Conservation (phyloP, 805 yeast genomes). For the Kurtzmaniella cleridarum region DNA sequence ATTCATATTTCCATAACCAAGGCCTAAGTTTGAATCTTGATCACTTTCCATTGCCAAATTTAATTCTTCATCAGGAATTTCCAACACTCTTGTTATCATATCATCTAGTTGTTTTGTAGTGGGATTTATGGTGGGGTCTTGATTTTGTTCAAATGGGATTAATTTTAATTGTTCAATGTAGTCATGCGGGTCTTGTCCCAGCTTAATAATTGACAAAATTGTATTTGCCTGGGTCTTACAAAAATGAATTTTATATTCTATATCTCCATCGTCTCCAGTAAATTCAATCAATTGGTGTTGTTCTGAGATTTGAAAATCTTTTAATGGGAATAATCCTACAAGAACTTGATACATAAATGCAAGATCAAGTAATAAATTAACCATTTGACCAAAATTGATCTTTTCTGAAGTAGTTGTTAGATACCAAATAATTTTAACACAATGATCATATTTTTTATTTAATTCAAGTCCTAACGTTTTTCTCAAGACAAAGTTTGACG, state of each 20-base stretch:
- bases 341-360: conserved; percentile 2
- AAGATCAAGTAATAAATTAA: conserved; percentile 1
- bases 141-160: conserved; percentile 10
- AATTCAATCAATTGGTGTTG: background rate
- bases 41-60: background rate
- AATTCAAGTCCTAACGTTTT: background rate
- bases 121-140: conserved; percentile 12
- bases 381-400: conserved; percentile 2
- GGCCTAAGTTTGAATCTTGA: background rate
- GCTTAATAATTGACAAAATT: conserved; percentile 3
- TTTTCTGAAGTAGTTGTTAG: background rate
- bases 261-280: background rate
- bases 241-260: conserved; percentile 3
- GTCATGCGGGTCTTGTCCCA: conserved; percentile 2
- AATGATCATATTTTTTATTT: conserved; percentile 1
- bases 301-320: background rate
- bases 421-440: background rate
- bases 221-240: conserved; percentile 3
- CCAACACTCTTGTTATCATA: conserved; percentile 4
- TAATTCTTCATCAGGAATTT: conserved; percentile 11
- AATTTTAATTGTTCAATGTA: conserved; percentile 9
- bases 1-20: conserved; percentile 1
- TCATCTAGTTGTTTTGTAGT: conserved; percentile 1
- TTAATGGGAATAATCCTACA: conserved; percentile 1
- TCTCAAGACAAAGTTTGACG: background rate